Evolutionary conservation across 176 grass and related monocot species (phyloP).

Genomic region (Ensete ventricosum): DNA sequence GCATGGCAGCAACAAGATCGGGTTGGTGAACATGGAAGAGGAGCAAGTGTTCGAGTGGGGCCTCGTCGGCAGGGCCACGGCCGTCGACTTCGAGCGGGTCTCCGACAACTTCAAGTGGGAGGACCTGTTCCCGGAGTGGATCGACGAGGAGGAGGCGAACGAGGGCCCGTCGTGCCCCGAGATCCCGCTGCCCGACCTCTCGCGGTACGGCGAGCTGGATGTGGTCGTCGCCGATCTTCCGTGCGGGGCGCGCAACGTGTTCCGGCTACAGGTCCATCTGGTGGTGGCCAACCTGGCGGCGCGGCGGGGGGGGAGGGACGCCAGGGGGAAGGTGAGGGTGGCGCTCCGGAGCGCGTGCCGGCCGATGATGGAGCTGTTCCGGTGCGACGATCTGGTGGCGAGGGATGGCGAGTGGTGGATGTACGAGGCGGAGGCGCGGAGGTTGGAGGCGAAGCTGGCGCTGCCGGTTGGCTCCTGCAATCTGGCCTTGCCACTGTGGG

Average conservation of each 20-base stretch:
- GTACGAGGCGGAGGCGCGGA: slow-evolving; percentile 35
- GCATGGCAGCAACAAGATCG: slow-evolving; percentile 32
- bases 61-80: slow-evolving; percentile 29
- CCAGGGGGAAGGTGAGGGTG: slow-evolving; percentile 31
- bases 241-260: slow-evolving; percentile 58
- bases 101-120: slow-evolving; percentile 48
- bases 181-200: slow-evolving; percentile 64
- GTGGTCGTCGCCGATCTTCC: slow-evolving; percentile 60
- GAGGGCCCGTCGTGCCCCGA: slow-evolving; percentile 62
- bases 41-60: slow-evolving; percentile 43
- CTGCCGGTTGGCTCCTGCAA: slow-evolving; percentile 57
- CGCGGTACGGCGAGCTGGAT: slow-evolving; percentile 35
- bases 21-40: slow-evolving; percentile 54
- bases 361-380: slow-evolving; percentile 91
- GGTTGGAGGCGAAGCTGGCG: slow-evolving; percentile 58
- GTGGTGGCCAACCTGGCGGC: slow-evolving; percentile 42
- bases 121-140: slow-evolving; percentile 87
- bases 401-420: slow-evolving; percentile 65
- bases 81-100: slow-evolving; percentile 43
- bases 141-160: slow-evolving; percentile 78
- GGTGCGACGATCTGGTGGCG: slow-evolving; percentile 50
- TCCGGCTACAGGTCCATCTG: slow-evolving; percentile 79
- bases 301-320: slow-evolving; percentile 24
- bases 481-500: slow-evolving; percentile 46
- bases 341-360: slow-evolving; percentile 50